Base-by-base conservation (phyloP, 148 eudicot species). In the Diospyros lotus region DNA sequence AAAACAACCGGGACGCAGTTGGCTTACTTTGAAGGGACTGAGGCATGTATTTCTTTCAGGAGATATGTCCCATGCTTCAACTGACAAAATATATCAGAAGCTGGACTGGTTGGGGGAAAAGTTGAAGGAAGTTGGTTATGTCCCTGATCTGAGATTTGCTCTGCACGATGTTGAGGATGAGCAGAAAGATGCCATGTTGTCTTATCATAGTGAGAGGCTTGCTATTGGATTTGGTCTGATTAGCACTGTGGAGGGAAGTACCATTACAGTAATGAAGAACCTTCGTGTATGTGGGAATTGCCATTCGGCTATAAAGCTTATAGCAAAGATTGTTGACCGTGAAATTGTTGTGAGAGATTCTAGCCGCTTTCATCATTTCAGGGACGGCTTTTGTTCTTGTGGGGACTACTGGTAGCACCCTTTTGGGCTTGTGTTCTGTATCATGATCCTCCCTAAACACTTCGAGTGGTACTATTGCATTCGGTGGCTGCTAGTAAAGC, bases 1-100 rank as follows among this genome's bases (percentile, higher is more conserved):
- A 64, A 89, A 85, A 77, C 86, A 84, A 75, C 76, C 77, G 68
- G 92, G 88, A 64, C 67, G 69, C 60, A 93, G 98, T 78, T 87
- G 98, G 98, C 75, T 93, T 42, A 72, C 9, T 72, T 17, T 58
- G 13, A 77, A 65, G 75, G 80, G 71, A 55, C 69, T 55, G 64
- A 64, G 59, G 58, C 75, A 64, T 53, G 69, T 59, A 8, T 75
- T 69, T 39, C 62, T 12, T 44, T 61, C 80, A 12, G 80, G 71
- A 43, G 80, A 78, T 72, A 12, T 66, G 39, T 71, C 80, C n/a
- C 80, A 78, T 48, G 72, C 80, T 64, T 59, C 53, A 6, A 65
- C 40, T 39, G 41, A 41, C 52, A 28, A 58, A 56, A 78, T 78
- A 42, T 73, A 73, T 51, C 17, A 66, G 51, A 73, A 73, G 65